Evolutionary conservation across 495 filamentous ascomycete species (phyloP), one percentile per base, ranked within the genome.

Genomic region (Hypoxylon subgilvum): DNA sequence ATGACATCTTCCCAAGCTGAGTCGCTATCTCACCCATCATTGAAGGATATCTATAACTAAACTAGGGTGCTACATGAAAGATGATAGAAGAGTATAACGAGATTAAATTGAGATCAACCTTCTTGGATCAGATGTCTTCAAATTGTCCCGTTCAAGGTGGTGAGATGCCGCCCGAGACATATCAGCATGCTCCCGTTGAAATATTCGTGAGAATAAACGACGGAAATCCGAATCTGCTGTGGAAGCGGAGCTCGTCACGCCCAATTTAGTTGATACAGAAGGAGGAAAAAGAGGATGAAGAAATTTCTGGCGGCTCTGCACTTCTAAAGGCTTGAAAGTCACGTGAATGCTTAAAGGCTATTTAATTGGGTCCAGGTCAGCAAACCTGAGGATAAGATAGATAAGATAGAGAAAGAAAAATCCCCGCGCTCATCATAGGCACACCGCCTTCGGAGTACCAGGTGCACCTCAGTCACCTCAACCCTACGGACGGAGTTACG

Each of bases 261-360:
- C 78, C 76, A 77, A 75, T 82, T 66, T 84, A 83, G 81, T 84
- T 84, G 79, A 77, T 77, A 75, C 52, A 61, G 67, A 75, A 69
- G 63, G 63, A 69, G 73, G 65, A 50, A 67, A 72, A 55, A n/a
- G n/a, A n/a, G n/a, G 65, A 22, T 39, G 53, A 52, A 49, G 10
- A 48, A 51, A 30, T 53, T 55, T 45, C 16, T 43, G 36, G 40
- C 14, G 4, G n/a, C 10, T 38, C 12, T 6, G 8, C 12, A 30
- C 28, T 55, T 48, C n/a, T 0, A 14, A 7, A 14, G 28, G 13
- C 8, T 31, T 13, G 16, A 7, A 6, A 10, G 48, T 63, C 60
- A 63, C 60, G 60, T 63, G 60, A 8, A 36, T 3, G 6, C 45
- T 39, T n/a, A n/a, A n/a, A 56, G 32, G 16, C 49, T 16, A 12